phyloP scores from a whole-genome alignment of 208 protist species.

The Leishmania major region DNA sequence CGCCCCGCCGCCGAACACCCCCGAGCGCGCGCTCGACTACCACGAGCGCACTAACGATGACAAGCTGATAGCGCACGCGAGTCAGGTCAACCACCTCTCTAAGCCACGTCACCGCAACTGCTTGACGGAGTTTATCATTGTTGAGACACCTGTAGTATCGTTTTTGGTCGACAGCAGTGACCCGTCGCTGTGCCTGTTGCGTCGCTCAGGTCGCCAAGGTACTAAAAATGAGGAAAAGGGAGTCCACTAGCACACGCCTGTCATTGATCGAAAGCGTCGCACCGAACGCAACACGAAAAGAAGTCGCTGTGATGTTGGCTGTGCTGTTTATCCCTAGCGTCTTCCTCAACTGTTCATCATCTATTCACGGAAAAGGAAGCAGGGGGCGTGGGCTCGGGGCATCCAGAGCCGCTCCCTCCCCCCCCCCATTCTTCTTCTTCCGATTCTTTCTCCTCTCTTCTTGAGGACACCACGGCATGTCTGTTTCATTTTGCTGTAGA shows the following conservation, averaged over 20 bases:
- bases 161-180: slow-evolving; percentile 21
- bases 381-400: no score
- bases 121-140: slow-evolving; percentile 1
- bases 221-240: not conserved
- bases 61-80: not conserved
- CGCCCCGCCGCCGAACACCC: not conserved
- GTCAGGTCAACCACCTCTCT: not conserved
- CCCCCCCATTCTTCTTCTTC: no score
- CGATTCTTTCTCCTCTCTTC: no score
- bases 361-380: no score
- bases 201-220: not conserved
- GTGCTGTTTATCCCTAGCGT: no score
- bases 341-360: no score
- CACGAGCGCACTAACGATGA: not conserved
- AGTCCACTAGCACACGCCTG: not conserved
- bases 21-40: slow-evolving; percentile 12
- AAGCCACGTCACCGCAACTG: not conserved
- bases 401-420: no score
- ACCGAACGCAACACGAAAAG: no score
- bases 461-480: no score
- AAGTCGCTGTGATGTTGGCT: no score
- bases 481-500: no score
- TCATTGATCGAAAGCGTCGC: no score
- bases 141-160: slow-evolving; percentile 8
- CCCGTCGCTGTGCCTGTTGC: slow-evolving; percentile 8